phyloP scores from a whole-genome alignment of 805 yeast species.

The Starmerella apis region DNA sequence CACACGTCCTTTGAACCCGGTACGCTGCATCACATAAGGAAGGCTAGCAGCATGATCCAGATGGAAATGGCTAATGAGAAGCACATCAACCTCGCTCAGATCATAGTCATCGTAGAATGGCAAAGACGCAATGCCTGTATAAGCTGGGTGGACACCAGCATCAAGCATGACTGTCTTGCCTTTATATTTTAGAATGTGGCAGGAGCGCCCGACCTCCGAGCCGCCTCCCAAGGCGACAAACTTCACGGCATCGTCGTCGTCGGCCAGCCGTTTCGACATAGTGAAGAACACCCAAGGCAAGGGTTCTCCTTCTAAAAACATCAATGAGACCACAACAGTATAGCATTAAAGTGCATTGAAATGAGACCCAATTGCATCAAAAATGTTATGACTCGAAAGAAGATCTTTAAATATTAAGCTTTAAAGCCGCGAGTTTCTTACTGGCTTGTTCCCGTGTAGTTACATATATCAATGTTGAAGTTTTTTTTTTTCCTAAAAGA shows the following conservation, averaged over 20 bases:
- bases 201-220: constrained; percentile 92
- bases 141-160: constrained; percentile 97
- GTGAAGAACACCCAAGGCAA: neutral
- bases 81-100: constrained; percentile 70
- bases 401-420: no score
- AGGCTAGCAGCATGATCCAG: constrained; percentile 96
- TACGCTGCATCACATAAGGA: constrained; percentile 96
- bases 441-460: no score
- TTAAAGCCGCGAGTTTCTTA: no score
- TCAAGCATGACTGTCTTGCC: constrained; percentile 95
- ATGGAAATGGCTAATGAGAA: constrained; percentile 89
- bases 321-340: neutral
- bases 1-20: constrained; percentile 87
- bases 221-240: constrained; percentile 97
- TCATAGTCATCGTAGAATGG: constrained; percentile 97
- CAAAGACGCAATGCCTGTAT: constrained; percentile 74
- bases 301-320: neutral
- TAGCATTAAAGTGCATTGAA: neutral
- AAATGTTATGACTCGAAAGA: no score
- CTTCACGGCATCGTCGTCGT: constrained; percentile 38
- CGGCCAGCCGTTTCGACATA: constrained; percentile 26
- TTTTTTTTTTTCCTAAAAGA: no score
- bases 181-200: constrained; percentile 83
- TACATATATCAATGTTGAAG: no score
- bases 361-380: no score